phyloP scores from a whole-genome alignment of 805 yeast genomes.

The Candida gorgasii region DNA sequence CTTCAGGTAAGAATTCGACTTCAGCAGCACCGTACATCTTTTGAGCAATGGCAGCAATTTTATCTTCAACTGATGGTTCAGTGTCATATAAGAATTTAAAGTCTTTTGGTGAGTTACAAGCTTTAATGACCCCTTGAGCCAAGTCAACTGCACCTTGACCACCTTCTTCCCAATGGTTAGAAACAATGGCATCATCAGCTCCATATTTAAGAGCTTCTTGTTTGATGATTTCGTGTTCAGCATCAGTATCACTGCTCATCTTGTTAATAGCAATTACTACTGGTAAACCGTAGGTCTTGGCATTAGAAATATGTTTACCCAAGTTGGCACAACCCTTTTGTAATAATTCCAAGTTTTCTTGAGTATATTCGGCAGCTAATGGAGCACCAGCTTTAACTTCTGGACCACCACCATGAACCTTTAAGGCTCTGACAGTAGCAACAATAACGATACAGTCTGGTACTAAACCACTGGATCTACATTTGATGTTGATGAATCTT shows the following conservation, averaged over 20 bases:
- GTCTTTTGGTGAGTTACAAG: conserved; percentile 49
- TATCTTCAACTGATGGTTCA: conserved; percentile 63
- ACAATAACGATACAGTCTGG: conserved; percentile 81
- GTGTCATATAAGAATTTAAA: conserved; percentile 62
- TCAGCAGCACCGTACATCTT: conserved; percentile 92
- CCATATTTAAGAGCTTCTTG: conserved; percentile 74
- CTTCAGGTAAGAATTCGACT: conserved; percentile 80
- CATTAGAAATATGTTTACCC: conserved; percentile 75
- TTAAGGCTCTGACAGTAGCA: conserved; percentile 82
- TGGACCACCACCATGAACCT: conserved; percentile 88
- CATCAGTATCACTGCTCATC: conserved; percentile 70
- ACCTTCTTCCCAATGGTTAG: conserved; percentile 88
- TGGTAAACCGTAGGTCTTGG: conserved; percentile 69
- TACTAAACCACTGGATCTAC: conserved; percentile 74
- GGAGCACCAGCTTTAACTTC: conserved; percentile 85
- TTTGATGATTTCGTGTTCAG: conserved; percentile 67
- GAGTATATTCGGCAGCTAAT: conserved; percentile 69
- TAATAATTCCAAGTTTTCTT: conserved; percentile 70
- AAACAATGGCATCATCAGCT: conserved; percentile 74
- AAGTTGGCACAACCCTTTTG: conserved; percentile 71
- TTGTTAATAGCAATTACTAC: conserved; percentile 83
- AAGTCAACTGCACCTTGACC: conserved; percentile 77
- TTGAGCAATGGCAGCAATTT: conserved; percentile 64
- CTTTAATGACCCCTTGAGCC: conserved; percentile 68
- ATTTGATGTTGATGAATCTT: conserved; percentile 92